A percentile compares a stretch with the other conserved stretches of the same genome.
Conservation (phyloP, 371 early-diverging fungal genomes). For the Mortierella sp. region DNA sequence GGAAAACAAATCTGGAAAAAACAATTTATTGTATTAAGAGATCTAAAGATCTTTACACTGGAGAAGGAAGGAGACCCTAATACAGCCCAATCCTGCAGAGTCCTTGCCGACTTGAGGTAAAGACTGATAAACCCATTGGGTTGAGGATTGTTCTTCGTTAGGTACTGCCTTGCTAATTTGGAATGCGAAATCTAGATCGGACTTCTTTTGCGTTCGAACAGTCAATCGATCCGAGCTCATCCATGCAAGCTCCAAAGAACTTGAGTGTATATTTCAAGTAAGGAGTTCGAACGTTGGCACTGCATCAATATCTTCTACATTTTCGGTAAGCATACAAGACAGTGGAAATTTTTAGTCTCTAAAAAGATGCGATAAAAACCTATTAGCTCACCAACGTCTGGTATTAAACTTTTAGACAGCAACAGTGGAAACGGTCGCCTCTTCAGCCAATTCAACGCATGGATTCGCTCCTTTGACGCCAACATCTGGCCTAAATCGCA, state of each 20-base stretch:
- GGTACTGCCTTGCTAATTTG: background rate
- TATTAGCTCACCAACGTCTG: too few species aligned
- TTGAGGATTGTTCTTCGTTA: too few species aligned
- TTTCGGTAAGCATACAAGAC: conserved; percentile 51
- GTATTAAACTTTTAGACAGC: conserved; percentile 37
- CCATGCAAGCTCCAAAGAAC: conserved; percentile 49
- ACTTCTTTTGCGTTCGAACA: conserved; percentile 55
- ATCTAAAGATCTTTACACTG: conserved; percentile 47
- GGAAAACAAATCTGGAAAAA: conserved; percentile 53
- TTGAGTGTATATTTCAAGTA: conserved; percentile 53
- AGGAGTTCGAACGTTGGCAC: conserved; percentile 54
- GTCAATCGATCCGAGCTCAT: conserved; percentile 53
- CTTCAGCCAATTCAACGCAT: conserved; percentile 13
- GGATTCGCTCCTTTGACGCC: conserved; percentile 1
- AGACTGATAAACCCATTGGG: too few species aligned
- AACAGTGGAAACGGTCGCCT: conserved; percentile 34
- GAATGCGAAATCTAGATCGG: conserved; percentile 27
- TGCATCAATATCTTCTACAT: conserved; percentile 21
- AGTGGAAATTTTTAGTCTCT: too few species aligned
- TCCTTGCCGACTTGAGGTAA: conserved; percentile 52
- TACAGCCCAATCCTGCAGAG: conserved; percentile 18
- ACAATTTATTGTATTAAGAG: conserved; percentile 42
- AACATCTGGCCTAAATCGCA: conserved; percentile 5
- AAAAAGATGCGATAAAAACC: too few species aligned
- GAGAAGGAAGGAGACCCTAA: conserved; percentile 52